Evolutionary conservation across 139 green algal genomes (phyloP).

Genomic region (Raphidocelis subcapitata): DNA sequence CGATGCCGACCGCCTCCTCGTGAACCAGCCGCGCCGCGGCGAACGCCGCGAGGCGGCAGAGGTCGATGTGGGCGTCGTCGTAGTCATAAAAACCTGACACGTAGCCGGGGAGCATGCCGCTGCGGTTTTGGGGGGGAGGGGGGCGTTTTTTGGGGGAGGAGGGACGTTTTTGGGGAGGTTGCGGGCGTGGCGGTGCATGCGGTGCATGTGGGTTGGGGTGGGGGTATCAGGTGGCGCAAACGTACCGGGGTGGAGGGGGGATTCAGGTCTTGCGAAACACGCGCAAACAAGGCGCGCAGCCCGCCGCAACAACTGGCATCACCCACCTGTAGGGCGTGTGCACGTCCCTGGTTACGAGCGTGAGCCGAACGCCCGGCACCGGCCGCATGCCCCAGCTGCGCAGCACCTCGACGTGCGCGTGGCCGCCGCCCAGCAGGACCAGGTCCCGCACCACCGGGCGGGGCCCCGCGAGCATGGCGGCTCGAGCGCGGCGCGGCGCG

Average conservation of each 20-base stretch:
- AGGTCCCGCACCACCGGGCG: slow-evolving; percentile 66
- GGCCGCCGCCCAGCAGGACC: slow-evolving; percentile 85
- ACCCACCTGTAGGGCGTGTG: slow-evolving; percentile 90
- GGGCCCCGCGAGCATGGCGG: no score
- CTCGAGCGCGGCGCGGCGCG: no score
- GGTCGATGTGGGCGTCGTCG: slow-evolving; percentile 95
- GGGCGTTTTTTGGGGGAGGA: no score
- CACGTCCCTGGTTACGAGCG: slow-evolving; percentile 80
- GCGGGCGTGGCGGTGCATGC: no score
- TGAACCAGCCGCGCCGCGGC: slow-evolving; percentile 76
- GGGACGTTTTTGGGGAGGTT: no score
- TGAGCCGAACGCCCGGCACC: slow-evolving; percentile 79
- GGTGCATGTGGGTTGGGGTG: no score
- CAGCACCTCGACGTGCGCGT: slow-evolving; percentile 81
- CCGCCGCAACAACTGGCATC: slow-evolving; percentile 1
- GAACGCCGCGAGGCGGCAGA: slow-evolving; percentile 70
- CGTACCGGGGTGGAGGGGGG: no score
- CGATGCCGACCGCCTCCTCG: slow-evolving; percentile 61
- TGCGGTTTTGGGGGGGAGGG: no score
- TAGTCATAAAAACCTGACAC: slow-evolving; percentile 89
- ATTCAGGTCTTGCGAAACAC: no score
- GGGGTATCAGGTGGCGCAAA: no score
- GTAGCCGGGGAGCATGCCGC: slow-evolving; percentile 96
- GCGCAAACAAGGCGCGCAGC: no score
- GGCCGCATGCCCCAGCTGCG: slow-evolving; percentile 76